Evolutionary conservation across 2,329 filamentous ascomycete species (phyloP), one percentile per base, ranked within the genome.

Genomic region (Colletotrichum cuscutae): DNA sequence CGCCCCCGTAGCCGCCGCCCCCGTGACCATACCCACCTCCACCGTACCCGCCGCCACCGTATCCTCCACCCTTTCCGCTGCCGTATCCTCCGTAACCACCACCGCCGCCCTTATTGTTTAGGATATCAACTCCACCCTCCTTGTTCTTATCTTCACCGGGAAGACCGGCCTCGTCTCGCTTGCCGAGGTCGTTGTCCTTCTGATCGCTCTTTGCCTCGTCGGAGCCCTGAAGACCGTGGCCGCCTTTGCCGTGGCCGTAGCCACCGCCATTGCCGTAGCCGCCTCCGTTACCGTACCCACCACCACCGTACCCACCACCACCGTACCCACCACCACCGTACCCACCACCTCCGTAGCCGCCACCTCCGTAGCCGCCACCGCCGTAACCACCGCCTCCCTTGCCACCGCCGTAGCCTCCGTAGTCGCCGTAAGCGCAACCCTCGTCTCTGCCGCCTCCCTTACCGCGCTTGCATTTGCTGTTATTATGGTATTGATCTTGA

Each of bases 391-490:
- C 26, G 4, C 60, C 60, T 9, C 42, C 60, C 11, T 30, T 30
- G 37, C 46, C 26, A 11, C 19, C 42, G 3, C n/a, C 6, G 19
- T 62, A 24, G 46, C 30, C 22, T 5, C 57, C 35, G 22, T 62
- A 28, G 5, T 28, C 57, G n/a, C 66, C 56, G 54, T 54, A 59
- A 8, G 64, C 42, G 19, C 42, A 65, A 22, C 24, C 22, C 26
- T 56, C 9, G 11, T 32, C 49, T 54, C 24, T 42, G 6, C 65
- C 49, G 3, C 46, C 22, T 11, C n/a, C 12, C 22, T 19, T 46
- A 32, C 35, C 46, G 6, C 65, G 66, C 15, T 26, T 69, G 65
- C 69, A 72, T 12, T 49, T 49, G 42, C 32, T 42, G 61, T 49
- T 42, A 19, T 30, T 22, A 4, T 24, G 59, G 26, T 65, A 13